Evolutionary conservation across 495 filamentous ascomycete species (phyloP), one percentile per base, ranked within the genome.

Genomic region (Penicillium paxilli): DNA sequence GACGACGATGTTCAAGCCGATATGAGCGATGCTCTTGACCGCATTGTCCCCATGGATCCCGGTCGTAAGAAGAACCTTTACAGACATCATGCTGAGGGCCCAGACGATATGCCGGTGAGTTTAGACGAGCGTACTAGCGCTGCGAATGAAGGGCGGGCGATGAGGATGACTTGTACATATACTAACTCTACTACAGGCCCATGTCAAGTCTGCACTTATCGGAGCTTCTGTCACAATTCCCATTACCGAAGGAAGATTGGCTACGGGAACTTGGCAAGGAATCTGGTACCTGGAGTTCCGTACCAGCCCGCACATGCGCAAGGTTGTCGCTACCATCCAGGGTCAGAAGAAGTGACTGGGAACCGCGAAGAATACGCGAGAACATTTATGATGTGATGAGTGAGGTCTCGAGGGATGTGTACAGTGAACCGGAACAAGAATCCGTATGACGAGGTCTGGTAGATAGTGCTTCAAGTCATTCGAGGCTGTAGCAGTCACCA

Each of bases 261-360:
- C 80, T 58, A 83, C 75, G 38, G 86, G 86, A 20, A 89, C 86
- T 6, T 89, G 86, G 80, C 81, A 84, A 70, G 92, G 94, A 0
- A 91, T 98, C 51, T 98, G 92, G 91, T 92, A 93, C 66, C 68
- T 97, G 59, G 94, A 98, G 71, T 98, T 98, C 68, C 77, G 94
- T 52, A 81, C 82, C 3, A 74, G 75, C 47, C 89, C 80, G 57
- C 92, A 97, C 71, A 76, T 80, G 33, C 77, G 94, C 57, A 88
- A 80, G 65, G 82, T 98, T 21, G 86, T 98, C 28, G 94, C 94
- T 42, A 98, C 94, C 6, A 92, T 98, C 44, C 91, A 98, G 71
- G 94, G 94, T 4, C 88, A 96, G 75, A 92, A 91, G 79, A 77
- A 75, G 25, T 83, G 71, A 83, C 61, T 66, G 3, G 44, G 10